Evolutionary conservation across 768 basidiomycete genomes (phyloP).

Genomic region (Royoungia palumana): DNA sequence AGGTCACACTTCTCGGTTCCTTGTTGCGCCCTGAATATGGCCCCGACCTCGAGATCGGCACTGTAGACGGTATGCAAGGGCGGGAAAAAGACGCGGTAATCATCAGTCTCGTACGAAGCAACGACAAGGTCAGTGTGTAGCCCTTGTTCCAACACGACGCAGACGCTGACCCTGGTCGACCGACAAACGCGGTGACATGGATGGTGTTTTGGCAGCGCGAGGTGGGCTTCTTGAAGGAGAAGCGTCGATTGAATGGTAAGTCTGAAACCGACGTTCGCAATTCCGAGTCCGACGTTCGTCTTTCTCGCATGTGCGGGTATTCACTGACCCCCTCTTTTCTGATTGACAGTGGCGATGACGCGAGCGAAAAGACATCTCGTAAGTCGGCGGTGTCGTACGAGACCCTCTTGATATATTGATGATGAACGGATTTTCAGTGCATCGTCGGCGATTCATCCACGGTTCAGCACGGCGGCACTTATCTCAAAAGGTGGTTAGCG

Average conservation of each 20-base stretch:
- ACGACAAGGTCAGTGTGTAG: slow-evolving; percentile 65
- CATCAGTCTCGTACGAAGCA: slow-evolving; percentile 90
- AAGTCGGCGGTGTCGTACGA: slow-evolving; percentile 24
- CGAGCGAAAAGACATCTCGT: slow-evolving; percentile 86
- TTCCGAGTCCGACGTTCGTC: too few relatives aligned
- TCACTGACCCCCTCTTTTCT: too few relatives aligned
- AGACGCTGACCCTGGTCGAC: not conserved
- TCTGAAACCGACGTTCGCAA: not conserved
- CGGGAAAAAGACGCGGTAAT: slow-evolving; percentile 94
- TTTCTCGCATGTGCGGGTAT: too few relatives aligned
- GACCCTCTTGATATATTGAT: too few relatives aligned
- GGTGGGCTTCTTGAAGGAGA: slow-evolving; percentile 93
- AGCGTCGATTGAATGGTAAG: slow-evolving; percentile 83
- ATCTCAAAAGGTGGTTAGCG: slow-evolving; percentile 83
- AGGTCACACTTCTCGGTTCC: slow-evolving; percentile 80
- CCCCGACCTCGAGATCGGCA: slow-evolving; percentile 78
- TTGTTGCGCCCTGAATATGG: slow-evolving; percentile 72
- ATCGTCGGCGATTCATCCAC: slow-evolving; percentile 94
- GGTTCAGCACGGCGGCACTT: slow-evolving; percentile 77
- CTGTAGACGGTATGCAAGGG: slow-evolving; percentile 97
- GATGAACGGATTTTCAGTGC: slow-evolving; percentile 47
- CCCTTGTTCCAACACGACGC: too few relatives aligned
- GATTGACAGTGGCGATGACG: slow-evolving; percentile 77
- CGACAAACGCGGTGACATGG: not conserved
- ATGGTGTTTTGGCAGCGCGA: slow-evolving; percentile 54